Base-by-base conservation (phyloP, 1,284 basidiomycete genomes). In the Laetiporus sulphureus region DNA sequence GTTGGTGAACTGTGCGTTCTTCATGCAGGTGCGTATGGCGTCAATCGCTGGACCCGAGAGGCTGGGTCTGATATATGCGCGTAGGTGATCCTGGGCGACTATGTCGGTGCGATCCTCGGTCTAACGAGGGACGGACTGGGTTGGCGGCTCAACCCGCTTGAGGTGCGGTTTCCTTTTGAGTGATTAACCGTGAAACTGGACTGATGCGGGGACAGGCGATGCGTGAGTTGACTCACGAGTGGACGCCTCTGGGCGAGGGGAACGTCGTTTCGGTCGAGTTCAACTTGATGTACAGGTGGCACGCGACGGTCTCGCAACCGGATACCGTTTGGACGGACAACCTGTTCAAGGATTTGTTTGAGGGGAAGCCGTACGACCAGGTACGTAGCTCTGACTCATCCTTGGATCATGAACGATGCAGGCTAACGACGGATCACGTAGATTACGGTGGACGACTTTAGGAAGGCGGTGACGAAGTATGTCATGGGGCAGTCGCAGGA, bases 201-300 rank as follows among this genome's bases (percentile, higher is more conserved):
- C 5, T 18, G 6, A 10, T 6, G 34, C 23, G 22, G 24, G 8
- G 1, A n/a, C 41, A 79, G 76, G 55, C 63, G 21, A 71, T 72
- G 46, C 71, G 76, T 40, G 65, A 67, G 12, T 2, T 52, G 0
- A 49, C 66, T 46, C 75, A 78, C 48, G 62, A 67, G 7, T 60
- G 75, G 45, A 60, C 75, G n/a, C 69, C 72, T 22, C 72, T 75
- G 13, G 86, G 86, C 19, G 66, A 77, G 54, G 86, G 87, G 30
- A 90, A 89, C 53, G 75, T 74, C 35, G 73, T 76, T 46, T 81
- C 82, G 0, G 61, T 87, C 38, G 87, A 90, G 58, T 86, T 86
- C 63, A 86, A 84, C 54, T 63, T 83, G 5, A 62, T 86, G 12
- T 87, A 86, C 57, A 66, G 77, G 34, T 90, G 86, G 87, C 87